These are phyloP conservation scores for Heliocybe sulcata DNA, from an alignment of 1,284 basidiomycete species.

Conservation along the genomic window DNA sequence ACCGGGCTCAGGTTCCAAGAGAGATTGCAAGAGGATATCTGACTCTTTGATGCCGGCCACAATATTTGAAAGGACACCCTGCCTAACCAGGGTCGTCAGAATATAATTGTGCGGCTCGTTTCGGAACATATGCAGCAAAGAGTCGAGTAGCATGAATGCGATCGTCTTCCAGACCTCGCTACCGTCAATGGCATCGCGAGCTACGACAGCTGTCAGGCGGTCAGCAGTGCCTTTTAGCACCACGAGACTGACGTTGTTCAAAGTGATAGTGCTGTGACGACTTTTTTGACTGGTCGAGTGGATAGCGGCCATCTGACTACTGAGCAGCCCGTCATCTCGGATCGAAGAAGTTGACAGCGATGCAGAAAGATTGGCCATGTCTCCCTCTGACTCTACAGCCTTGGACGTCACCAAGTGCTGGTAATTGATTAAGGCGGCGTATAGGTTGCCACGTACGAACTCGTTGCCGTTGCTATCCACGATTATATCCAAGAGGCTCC, in stretches of 20 bases:
- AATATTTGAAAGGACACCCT: constrained; percentile 82
- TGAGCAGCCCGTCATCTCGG: constrained; percentile 20
- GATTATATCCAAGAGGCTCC: constrained; percentile 72
- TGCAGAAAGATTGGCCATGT: constrained; percentile 13
- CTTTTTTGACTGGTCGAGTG: background rate
- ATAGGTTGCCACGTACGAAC: constrained; percentile 94
- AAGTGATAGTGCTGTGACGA: constrained; percentile 23
- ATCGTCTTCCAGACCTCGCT: constrained; percentile 96
- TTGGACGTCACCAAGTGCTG: constrained; percentile 60
- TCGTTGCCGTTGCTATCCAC: constrained; percentile 77
- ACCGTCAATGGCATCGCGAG: constrained; percentile 90
- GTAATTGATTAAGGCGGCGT: constrained; percentile 86
- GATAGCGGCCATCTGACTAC: constrained; percentile 17
- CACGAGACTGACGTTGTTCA: constrained; percentile 57
- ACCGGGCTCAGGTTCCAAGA: constrained; percentile 89
- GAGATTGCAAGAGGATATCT: constrained; percentile 72
- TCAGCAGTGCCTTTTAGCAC: constrained; percentile 66
- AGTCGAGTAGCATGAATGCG: constrained; percentile 82
- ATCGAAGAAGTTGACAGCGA: constrained; percentile 30
- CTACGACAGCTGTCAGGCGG: constrained; percentile 69
- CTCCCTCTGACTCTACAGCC: constrained; percentile 11
- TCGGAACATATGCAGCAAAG: constrained; percentile 61
- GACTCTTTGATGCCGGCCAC: constrained; percentile 80
- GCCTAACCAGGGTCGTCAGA: constrained; percentile 56
- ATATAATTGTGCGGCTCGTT: constrained; percentile 55